A percentile compares a stretch with the other conserved stretches of the same genome.
Evolutionary conservation across 257 asterid genomes (phyloP).

Genomic region (Capsicum baccatum): DNA sequence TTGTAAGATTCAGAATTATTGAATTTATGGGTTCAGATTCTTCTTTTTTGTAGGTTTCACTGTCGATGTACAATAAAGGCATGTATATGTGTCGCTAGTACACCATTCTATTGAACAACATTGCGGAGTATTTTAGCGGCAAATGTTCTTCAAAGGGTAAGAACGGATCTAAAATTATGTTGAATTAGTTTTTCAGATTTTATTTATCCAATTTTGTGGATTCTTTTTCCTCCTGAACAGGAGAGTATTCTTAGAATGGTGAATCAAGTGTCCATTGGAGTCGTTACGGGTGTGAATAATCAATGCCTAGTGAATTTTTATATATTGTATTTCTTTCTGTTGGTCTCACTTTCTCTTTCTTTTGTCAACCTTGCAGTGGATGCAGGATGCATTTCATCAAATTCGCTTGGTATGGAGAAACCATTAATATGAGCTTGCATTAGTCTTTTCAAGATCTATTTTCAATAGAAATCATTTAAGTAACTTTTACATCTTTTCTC

Average conservation of each 20-base stretch:
- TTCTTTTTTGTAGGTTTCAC: no score
- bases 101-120: slow-evolving; percentile 53
- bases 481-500: background rate
- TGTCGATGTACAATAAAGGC: no score
- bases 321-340: slow-evolving; percentile 6
- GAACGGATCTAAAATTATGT: slow-evolving; percentile 28
- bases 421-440: no score
- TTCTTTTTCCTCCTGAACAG: slow-evolving; percentile 42
- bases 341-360: slow-evolving; percentile 30
- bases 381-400: background rate
- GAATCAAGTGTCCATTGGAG: slow-evolving; percentile 69
- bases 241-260: slow-evolving; percentile 62
- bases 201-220: background rate
- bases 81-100: background rate
- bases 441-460: background rate
- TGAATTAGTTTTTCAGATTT: background rate
- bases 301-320: slow-evolving; percentile 15
- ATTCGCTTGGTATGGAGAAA: no score
- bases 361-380: slow-evolving; percentile 45
- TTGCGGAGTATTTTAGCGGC: slow-evolving; percentile 68
- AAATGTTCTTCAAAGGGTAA: slow-evolving; percentile 82
- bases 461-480: background rate
- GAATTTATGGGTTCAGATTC: no score
- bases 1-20: no score
- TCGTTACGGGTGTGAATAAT: slow-evolving; percentile 57